A percentile compares a stretch with the other conserved stretches of the same genome.
These are phyloP conservation scores for Cryoendolithus antarcticus DNA, from an alignment of 2,329 filamentous ascomycete species.

Conservation along the genomic window DNA sequence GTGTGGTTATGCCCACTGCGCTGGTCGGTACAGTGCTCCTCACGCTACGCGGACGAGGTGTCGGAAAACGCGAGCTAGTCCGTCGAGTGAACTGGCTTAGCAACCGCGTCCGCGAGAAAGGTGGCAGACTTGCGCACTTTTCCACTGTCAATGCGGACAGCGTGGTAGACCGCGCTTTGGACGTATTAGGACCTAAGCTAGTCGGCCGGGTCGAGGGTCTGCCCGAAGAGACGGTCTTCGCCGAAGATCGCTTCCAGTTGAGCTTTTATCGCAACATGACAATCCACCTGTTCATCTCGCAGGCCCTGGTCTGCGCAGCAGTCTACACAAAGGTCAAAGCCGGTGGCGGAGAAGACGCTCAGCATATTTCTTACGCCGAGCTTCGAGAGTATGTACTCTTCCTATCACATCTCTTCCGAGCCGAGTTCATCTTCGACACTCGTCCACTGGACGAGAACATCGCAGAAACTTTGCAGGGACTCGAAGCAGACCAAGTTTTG, in stretches of 20 bases:
- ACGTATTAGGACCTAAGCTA: conserved; percentile 80
- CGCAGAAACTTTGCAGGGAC: conserved; percentile 60
- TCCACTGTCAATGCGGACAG: conserved; percentile 64
- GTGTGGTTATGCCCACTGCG: conserved; percentile 95
- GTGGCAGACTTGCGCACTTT: conserved; percentile 88
- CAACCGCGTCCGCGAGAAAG: conserved; percentile 67
- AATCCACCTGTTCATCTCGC: conserved; percentile 92
- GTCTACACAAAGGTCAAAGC: conserved; percentile 87
- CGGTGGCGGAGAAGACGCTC: conserved; percentile 70
- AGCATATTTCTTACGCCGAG: conserved; percentile 52
- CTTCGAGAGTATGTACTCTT: conserved; percentile 73
- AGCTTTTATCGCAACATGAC: conserved; percentile 99
- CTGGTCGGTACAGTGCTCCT: conserved; percentile 87
- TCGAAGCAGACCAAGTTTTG: conserved; percentile 71
- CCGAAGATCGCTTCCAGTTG: conserved; percentile 86
- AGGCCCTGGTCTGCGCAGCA: conserved; percentile 76
- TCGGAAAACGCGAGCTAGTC: conserved; percentile 74
- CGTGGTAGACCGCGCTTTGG: conserved; percentile 79
- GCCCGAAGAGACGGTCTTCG: conserved; percentile 84
- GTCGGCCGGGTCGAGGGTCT: conserved; percentile 69
- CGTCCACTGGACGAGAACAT: conserved; percentile 73
- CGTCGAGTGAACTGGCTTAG: conserved; percentile 85
- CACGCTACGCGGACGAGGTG: conserved; percentile 80
- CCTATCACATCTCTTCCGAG: conserved; percentile 83
- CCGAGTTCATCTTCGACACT: conserved; percentile 92